These are phyloP conservation scores for Talaromyces sp. DNA, from an alignment of 2,329 filamentous ascomycete genomes.

Conservation along the genomic window DNA sequence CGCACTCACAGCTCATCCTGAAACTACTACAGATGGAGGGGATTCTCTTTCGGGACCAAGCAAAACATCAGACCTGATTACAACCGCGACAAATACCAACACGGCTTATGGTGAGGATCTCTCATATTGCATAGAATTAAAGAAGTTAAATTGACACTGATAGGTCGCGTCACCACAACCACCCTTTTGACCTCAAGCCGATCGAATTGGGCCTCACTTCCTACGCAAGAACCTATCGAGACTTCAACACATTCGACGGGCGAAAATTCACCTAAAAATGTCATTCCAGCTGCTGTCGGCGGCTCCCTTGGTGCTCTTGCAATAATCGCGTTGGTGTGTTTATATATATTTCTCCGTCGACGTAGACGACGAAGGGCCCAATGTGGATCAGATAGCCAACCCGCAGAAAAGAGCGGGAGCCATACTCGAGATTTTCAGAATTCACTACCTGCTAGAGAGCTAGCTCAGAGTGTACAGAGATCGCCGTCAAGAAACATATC, in stretches of 20 bases:
- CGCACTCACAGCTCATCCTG: background rate
- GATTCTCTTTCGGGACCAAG: background rate
- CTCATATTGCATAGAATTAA: background rate
- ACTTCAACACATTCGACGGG: background rate
- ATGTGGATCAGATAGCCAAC: background rate
- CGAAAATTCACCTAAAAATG: background rate
- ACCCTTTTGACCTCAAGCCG: background rate
- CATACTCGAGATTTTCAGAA: background rate
- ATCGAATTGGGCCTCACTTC: background rate
- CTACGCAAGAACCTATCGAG: conserved; percentile 2
- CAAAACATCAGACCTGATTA: background rate
- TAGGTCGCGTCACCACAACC: background rate
- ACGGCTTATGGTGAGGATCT: conserved; percentile 3
- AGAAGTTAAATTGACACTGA: background rate
- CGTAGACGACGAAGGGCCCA: conserved; percentile 2
- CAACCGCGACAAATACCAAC: background rate
- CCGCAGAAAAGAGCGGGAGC: background rate
- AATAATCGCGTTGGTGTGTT: conserved; percentile 1
- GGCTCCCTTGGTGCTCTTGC: conserved; percentile 6
- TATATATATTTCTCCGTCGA: conserved; percentile 6
- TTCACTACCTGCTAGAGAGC: background rate
- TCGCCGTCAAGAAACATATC: background rate
- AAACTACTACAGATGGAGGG: background rate
- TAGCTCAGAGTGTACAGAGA: background rate
- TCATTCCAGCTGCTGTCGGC: conserved; percentile 5